These are phyloP conservation scores for Mariannaea sp. DNA, from an alignment of 2,329 filamentous ascomycete genomes.

Conservation along the genomic window DNA sequence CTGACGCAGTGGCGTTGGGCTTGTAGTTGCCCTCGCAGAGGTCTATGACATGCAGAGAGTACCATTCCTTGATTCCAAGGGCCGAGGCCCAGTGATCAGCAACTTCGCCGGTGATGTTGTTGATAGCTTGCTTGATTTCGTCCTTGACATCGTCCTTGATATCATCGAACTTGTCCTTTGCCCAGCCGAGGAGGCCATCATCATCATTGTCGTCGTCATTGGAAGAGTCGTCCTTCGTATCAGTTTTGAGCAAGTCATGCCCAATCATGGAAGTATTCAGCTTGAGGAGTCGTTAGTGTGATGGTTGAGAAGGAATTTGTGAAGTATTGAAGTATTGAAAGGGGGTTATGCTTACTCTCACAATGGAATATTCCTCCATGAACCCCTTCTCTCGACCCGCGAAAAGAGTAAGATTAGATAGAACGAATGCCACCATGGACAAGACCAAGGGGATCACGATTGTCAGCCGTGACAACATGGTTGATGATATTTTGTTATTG, in stretches of 20 bases:
- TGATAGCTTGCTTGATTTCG: slow-evolving; percentile 45
- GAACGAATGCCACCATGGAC: slow-evolving; percentile 46
- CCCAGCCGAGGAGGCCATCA: slow-evolving; percentile 37
- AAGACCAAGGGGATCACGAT: slow-evolving; percentile 46
- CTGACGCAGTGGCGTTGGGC: slow-evolving; percentile 47
- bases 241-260: slow-evolving; percentile 38
- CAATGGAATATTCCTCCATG: slow-evolving; percentile 50
- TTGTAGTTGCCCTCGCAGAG: slow-evolving; percentile 53
- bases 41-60: slow-evolving; percentile 55
- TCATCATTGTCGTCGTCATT: slow-evolving; percentile 32
- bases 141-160: slow-evolving; percentile 41
- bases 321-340: not conserved
- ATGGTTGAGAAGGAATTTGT: too few relatives aligned
- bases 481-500: not conserved
- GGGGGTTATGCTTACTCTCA: slow-evolving; percentile 40
- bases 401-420: slow-evolving; percentile 47
- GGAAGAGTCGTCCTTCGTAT: slow-evolving; percentile 31
- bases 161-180: slow-evolving; percentile 39
- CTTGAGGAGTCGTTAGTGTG: slow-evolving; percentile 31
- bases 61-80: slow-evolving; percentile 57
- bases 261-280: slow-evolving; percentile 48
- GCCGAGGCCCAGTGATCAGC: slow-evolving; percentile 48
- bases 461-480: slow-evolving; percentile 37
- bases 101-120: slow-evolving; percentile 47
- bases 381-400: slow-evolving; percentile 48